phyloP scores from a whole-genome alignment of 2,329 filamentous ascomycete species.

The Penicillium corylophilum region DNA sequence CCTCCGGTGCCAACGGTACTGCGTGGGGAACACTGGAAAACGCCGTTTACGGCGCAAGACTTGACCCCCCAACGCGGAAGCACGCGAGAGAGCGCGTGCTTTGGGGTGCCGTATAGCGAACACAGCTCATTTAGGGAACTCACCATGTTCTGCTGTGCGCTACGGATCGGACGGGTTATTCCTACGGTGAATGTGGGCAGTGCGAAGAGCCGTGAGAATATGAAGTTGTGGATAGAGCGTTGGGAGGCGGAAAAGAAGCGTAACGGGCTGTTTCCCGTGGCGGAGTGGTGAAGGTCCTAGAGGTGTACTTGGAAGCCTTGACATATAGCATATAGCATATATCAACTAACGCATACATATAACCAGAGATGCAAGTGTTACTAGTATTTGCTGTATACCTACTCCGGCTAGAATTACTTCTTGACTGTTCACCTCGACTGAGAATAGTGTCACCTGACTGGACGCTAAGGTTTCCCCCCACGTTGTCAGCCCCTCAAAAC shows the following conservation, averaged over 20 bases:
- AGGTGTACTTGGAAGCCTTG: too few species aligned
- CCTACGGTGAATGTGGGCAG: slow-evolving; percentile 87
- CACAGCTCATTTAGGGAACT: slow-evolving; percentile 94
- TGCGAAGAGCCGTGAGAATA: slow-evolving; percentile 61
- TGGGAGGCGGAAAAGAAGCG: slow-evolving; percentile 64
- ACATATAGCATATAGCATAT: background rate
- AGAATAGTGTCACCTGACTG: background rate
- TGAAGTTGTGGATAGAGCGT: slow-evolving; percentile 65
- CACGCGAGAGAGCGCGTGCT: slow-evolving; percentile 78
- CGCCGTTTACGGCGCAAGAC: slow-evolving; percentile 68
- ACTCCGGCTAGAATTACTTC: too few species aligned
- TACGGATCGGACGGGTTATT: slow-evolving; percentile 85
- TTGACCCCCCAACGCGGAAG: slow-evolving; percentile 80
- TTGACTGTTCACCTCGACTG: too few species aligned
- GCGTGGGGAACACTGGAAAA: slow-evolving; percentile 71
- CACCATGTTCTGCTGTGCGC: slow-evolving; percentile 84
- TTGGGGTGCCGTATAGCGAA: slow-evolving; percentile 93
- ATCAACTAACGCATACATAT: background rate
- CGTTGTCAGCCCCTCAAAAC: background rate
- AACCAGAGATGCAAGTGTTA: too few species aligned
- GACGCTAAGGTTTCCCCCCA: background rate
- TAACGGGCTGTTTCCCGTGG: slow-evolving; percentile 57
- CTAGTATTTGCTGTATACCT: background rate
- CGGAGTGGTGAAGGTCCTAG: slow-evolving; percentile 30
- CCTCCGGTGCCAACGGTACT: slow-evolving; percentile 65